These are phyloP conservation scores for Medakamo hakoo DNA, from an alignment of 139 green algal species.

Conservation along the genomic window DNA sequence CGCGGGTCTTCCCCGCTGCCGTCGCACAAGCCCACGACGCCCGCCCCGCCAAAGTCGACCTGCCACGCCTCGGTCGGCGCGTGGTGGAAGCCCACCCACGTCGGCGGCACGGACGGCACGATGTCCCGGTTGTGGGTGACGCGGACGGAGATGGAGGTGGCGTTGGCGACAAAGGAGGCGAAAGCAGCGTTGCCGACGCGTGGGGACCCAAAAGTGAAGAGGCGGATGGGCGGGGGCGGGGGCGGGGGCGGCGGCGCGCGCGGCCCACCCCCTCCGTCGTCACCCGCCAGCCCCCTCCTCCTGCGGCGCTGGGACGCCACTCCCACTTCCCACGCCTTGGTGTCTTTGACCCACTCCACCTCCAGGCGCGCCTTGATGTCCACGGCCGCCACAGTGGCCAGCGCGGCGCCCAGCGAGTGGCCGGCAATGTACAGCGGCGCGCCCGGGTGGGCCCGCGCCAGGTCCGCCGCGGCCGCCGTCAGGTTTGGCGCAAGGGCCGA, in stretches of 20 bases:
- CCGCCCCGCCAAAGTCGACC: slow-evolving; percentile 28
- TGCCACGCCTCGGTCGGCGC: slow-evolving; percentile 48
- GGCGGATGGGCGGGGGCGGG: slow-evolving; percentile 11
- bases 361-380: slow-evolving; percentile 22
- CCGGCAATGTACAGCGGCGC: slow-evolving; percentile 23
- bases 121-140: slow-evolving; percentile 83
- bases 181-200: slow-evolving; percentile 70
- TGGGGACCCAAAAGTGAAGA: slow-evolving; percentile 68
- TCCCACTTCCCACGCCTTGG: too few species aligned
- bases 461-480: slow-evolving; percentile 9
- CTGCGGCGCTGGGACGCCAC: too few species aligned
- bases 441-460: slow-evolving; percentile 7
- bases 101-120: slow-evolving; percentile 58
- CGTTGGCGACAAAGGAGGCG: slow-evolving; percentile 26
- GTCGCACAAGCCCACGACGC: slow-evolving; percentile 46
- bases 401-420: slow-evolving; percentile 38
- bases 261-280: too few species aligned
- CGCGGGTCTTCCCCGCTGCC: slow-evolving; percentile 56
- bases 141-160: slow-evolving; percentile 6
- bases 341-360: too few species aligned
- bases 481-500: slow-evolving; percentile 22
- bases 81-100: slow-evolving; percentile 58
- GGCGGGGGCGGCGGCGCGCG: too few species aligned
- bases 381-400: slow-evolving; percentile 38
- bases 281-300: too few species aligned